Evolutionary conservation across 2,329 filamentous ascomycete species (phyloP).

Genomic region (Huntiella abstrusa): DNA sequence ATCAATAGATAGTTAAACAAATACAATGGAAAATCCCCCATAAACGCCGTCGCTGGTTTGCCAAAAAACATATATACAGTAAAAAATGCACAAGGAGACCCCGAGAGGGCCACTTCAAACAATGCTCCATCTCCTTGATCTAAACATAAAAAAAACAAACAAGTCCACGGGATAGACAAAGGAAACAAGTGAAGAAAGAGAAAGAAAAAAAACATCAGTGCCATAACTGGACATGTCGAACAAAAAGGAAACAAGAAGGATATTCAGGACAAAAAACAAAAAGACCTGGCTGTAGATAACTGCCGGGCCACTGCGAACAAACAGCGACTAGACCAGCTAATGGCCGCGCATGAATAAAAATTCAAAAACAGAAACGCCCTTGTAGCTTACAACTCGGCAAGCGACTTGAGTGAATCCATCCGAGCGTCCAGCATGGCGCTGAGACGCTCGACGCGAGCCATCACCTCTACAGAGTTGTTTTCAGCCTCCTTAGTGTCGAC

Average conservation of each 20-base stretch:
- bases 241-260: constrained; percentile 4
- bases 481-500: constrained; percentile 37
- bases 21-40: too few species aligned
- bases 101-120: neutral
- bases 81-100: neutral
- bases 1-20: too few species aligned
- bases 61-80: neutral
- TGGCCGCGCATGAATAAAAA: neutral
- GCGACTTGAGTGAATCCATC: constrained; percentile 10
- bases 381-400: constrained; percentile 3
- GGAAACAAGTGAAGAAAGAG: neutral
- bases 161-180: neutral
- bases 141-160: constrained; percentile 2
- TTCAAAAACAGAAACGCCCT: neutral
- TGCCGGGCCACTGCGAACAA: constrained; percentile 3
- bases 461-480: constrained; percentile 23
- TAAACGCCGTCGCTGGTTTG: neutral
- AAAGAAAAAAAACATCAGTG: neutral
- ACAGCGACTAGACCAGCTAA: constrained; percentile 11
- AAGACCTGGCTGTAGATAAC: neutral
- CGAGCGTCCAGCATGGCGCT: constrained; percentile 16
- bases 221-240: neutral
- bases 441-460: constrained; percentile 32
- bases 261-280: constrained; percentile 3
- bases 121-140: neutral